Conservation (phyloP, 2,329 filamentous ascomycete genomes). For the Karstenula rhodostoma region DNA sequence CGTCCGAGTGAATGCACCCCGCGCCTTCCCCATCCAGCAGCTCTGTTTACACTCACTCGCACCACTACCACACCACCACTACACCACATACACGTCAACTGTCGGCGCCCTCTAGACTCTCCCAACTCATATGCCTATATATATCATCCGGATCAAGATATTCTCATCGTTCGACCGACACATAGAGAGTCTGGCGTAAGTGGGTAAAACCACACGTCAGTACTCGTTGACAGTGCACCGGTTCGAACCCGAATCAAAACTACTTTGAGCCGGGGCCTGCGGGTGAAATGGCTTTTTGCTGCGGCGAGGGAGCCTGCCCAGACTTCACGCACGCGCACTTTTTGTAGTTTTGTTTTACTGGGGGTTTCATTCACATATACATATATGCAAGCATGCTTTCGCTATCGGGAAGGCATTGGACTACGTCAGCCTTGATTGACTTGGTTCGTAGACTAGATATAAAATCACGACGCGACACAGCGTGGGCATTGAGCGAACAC, state of each 20-base stretch:
- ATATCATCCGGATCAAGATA: neutral
- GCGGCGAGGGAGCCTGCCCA: no score
- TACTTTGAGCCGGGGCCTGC: slow-evolving; percentile 4
- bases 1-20: neutral
- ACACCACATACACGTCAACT: neutral
- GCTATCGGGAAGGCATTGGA: no score
- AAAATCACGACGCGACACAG: no score
- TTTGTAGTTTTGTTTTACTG: neutral
- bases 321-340: no score
- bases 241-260: slow-evolving; percentile 4
- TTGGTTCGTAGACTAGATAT: no score
- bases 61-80: neutral
- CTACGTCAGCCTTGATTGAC: no score
- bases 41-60: neutral
- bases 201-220: neutral
- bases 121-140: neutral
- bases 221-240: slow-evolving; percentile 1
- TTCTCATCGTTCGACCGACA: neutral
- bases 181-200: neutral
- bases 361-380: no score
- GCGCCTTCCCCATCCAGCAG: neutral
- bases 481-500: no score
- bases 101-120: neutral
- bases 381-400: no score
- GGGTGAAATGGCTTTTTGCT: slow-evolving; percentile 5